phyloP scores from a whole-genome alignment of 2,329 filamentous ascomycete species.

The Cladophialophora bantiana region DNA sequence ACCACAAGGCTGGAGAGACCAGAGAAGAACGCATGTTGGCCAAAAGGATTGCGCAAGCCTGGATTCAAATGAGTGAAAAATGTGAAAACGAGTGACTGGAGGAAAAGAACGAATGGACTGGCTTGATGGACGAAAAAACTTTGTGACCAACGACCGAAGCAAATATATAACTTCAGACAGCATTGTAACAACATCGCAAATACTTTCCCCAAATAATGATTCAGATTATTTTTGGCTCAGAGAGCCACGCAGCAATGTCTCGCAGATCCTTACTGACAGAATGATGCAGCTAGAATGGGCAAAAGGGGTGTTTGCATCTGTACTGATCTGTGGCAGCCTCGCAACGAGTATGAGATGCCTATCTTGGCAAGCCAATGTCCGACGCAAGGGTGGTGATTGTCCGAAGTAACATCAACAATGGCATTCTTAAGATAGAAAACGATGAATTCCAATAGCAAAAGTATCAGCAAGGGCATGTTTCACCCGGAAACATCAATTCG shows the following conservation, averaged over 20 bases:
- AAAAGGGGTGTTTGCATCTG: constrained; percentile 7
- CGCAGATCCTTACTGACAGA: constrained; percentile 19
- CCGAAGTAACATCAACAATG: constrained; percentile 18
- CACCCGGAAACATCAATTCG: constrained; percentile 7
- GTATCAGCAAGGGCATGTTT: constrained; percentile 21
- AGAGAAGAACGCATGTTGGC: constrained; percentile 34
- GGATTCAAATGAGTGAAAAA: constrained; percentile 31
- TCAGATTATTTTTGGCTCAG: constrained; percentile 29
- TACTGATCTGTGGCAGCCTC: constrained; percentile 7
- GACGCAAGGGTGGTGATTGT: constrained; percentile 31
- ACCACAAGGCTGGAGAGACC: constrained; percentile 31
- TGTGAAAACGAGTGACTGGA: constrained; percentile 26
- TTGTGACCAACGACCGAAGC: not conserved
- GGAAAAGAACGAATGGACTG: constrained; percentile 25
- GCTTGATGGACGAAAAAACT: constrained; percentile 15
- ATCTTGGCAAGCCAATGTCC: constrained; percentile 22
- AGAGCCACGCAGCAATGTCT: constrained; percentile 25
- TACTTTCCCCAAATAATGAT: constrained; percentile 19
- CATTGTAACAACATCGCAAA: constrained; percentile 9
- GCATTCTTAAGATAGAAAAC: constrained; percentile 21
- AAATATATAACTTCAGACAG: constrained; percentile 25
- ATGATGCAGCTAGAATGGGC: constrained; percentile 4
- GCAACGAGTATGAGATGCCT: constrained; percentile 5
- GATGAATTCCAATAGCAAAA: constrained; percentile 19
- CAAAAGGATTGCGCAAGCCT: not conserved